Conservation (phyloP, 1,284 basidiomycete species). For the Testicularia cyperi region DNA sequence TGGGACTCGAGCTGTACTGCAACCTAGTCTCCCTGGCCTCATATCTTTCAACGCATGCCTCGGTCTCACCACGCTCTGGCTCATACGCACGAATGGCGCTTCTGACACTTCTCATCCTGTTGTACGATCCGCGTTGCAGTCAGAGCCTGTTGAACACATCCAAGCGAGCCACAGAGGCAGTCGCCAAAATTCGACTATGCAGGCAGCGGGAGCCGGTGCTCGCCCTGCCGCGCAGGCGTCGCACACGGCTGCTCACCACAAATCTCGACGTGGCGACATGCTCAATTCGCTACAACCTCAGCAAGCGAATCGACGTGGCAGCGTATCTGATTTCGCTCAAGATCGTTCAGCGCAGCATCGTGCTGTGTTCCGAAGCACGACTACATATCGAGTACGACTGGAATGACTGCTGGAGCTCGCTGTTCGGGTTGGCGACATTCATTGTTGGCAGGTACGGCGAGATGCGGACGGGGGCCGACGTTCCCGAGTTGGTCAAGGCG, state of each 20-base stretch:
- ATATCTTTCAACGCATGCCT: slow-evolving; percentile 45
- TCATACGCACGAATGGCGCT: slow-evolving; percentile 39
- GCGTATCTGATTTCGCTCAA: slow-evolving; percentile 39
- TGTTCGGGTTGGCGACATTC: slow-evolving; percentile 38
- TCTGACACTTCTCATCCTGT: slow-evolving; percentile 38
- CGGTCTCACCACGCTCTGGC: slow-evolving; percentile 28
- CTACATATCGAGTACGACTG: slow-evolving; percentile 51
- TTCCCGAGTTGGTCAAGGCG: slow-evolving; percentile 26
- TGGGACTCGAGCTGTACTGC: slow-evolving; percentile 21
- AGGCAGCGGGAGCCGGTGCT: slow-evolving; percentile 46
- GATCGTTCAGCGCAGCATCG: slow-evolving; percentile 37
- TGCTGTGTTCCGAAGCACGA: slow-evolving; percentile 34
- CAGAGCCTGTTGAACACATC: slow-evolving; percentile 28
- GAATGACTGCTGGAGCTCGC: slow-evolving; percentile 44
- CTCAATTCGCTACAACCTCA: slow-evolving; percentile 50
- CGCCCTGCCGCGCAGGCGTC: slow-evolving; percentile 26
- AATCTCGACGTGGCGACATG: slow-evolving; percentile 42
- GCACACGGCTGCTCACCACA: slow-evolving; percentile 37
- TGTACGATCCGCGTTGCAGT: slow-evolving; percentile 31
- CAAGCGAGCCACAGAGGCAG: neutral
- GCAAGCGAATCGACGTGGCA: slow-evolving; percentile 43
- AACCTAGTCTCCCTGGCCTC: slow-evolving; percentile 40
- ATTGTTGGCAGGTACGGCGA: slow-evolving; percentile 32
- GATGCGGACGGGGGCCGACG: slow-evolving; percentile 22
- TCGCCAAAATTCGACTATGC: slow-evolving; percentile 34